Conservation (phyloP, 192 early-diverging fungal genomes). For the Umbelopsis sp. region DNA sequence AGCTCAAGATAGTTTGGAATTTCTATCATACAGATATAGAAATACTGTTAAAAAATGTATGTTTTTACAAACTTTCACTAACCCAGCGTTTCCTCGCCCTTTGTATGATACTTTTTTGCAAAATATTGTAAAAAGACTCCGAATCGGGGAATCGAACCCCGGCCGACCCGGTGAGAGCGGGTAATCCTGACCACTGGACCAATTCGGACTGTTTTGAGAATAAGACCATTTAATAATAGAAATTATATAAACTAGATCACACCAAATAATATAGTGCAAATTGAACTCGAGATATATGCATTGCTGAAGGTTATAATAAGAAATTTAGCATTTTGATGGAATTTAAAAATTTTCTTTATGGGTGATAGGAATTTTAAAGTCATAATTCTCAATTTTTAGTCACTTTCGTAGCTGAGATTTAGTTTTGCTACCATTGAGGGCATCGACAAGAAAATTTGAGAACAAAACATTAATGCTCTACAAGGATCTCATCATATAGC, state of each 20-base stretch:
- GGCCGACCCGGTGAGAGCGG: conserved; percentile 3
- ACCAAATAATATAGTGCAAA: too few species aligned
- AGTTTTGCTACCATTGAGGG: too few species aligned
- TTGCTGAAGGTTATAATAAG: too few species aligned
- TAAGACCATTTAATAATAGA: not conserved
- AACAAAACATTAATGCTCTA: too few species aligned
- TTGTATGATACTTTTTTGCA: not conserved
- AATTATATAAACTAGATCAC: too few species aligned
- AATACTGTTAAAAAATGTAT: not conserved
- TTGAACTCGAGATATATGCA: not conserved
- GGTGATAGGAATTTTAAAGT: too few species aligned
- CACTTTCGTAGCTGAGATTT: too few species aligned
- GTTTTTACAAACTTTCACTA: not conserved
- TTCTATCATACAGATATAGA: not conserved
- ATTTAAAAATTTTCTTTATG: too few species aligned
- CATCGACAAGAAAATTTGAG: too few species aligned
- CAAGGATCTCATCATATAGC: too few species aligned
- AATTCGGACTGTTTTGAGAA: not conserved
- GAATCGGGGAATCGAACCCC: conserved; percentile 20
- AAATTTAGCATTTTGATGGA: too few species aligned
- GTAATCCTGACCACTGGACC: conserved; percentile 4
- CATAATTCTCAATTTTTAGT: too few species aligned
- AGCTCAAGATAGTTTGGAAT: not conserved
- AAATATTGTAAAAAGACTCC: not conserved
- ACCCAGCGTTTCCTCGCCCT: not conserved